phyloP scores from a whole-genome alignment of 2,329 filamentous ascomycete species.

The Thelonectria rubi region DNA sequence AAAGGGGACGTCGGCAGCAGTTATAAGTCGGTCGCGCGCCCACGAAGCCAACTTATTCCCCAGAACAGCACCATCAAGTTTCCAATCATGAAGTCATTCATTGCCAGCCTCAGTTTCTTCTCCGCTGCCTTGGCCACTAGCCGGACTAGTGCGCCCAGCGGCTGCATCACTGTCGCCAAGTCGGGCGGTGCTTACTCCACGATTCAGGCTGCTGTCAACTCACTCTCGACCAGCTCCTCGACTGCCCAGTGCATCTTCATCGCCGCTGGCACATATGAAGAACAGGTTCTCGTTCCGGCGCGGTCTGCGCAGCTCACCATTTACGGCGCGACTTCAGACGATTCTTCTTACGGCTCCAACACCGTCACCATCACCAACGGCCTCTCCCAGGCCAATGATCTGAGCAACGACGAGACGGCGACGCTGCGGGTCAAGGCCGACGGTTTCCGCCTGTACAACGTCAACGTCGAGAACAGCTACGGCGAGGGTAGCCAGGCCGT shows the following conservation, averaged over 20 bases:
- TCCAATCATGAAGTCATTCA: slow-evolving; percentile 18
- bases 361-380: slow-evolving; percentile 61
- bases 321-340: slow-evolving; percentile 63
- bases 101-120: slow-evolving; percentile 10
- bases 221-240: slow-evolving; percentile 60
- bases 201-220: slow-evolving; percentile 65
- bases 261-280: slow-evolving; percentile 67
- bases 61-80: background rate
- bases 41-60: background rate
- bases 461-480: slow-evolving; percentile 60
- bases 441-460: slow-evolving; percentile 68
- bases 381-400: slow-evolving; percentile 53
- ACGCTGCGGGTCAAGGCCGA: slow-evolving; percentile 54
- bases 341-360: slow-evolving; percentile 61
- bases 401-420: slow-evolving; percentile 62
- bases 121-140: slow-evolving; percentile 35
- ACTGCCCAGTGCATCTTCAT: slow-evolving; percentile 68
- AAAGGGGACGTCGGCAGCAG: background rate
- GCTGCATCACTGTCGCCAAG: slow-evolving; percentile 58
- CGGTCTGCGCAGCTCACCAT: slow-evolving; percentile 64
- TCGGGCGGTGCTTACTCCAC: slow-evolving; percentile 47
- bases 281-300: slow-evolving; percentile 60
- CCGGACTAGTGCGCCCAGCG: slow-evolving; percentile 51
- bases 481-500: slow-evolving; percentile 59
- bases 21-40: background rate